Evolutionary conservation across 192 early-diverging fungal genomes (phyloP), one percentile per base, ranked within the genome.

Genomic region (Entomortierella lignicola): DNA sequence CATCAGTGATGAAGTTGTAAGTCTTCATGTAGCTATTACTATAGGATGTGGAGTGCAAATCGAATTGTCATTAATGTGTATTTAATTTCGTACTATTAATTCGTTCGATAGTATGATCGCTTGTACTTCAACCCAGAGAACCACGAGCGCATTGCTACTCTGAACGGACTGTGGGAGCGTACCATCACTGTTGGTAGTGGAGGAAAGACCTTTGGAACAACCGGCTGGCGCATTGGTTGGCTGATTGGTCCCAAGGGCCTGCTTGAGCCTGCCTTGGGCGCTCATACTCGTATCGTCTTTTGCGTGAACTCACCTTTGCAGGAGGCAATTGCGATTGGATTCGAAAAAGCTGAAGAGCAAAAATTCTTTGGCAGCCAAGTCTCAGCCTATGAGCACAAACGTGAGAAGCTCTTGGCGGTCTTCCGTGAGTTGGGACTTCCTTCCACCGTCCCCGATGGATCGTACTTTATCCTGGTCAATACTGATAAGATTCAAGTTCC

Each of bases 181-280:
- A 97, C 97, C 6, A 90, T 98, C 50, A 95, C 96, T n/a, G 90
- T 97, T 26, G 95, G 96, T 13, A 93, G 92, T 43, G 91, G 93
- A 15, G 97, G 97, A 52, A 98, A 98, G 82, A 93, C 94, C 83
- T 95, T 97, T 83, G 97, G 94, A 34, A 91, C 95, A 18, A 98
- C 97, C 10, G 97, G 97, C 32, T 98, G 97, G 97, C 96, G 96
- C 64, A 87, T 98, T 43, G 97, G 97, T 43, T 98, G 97, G 97
- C 84, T 90, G 39, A 86, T 97, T 31, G 96, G 92, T 29, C 92
- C 93, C 25, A 85, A 83, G 20, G 82, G 89, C 20, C 64, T 98
- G 43, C 89, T 94, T 31, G 84, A 92, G 39, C 83, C 92, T 17
- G 84, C 91, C 4, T 91, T 96, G 71, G 84, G 94, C 26, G 95